A percentile compares a stretch with the other conserved stretches of the same genome.
Evolutionary conservation across 805 yeast species (phyloP).

Genomic region (Candida manassasensis): DNA sequence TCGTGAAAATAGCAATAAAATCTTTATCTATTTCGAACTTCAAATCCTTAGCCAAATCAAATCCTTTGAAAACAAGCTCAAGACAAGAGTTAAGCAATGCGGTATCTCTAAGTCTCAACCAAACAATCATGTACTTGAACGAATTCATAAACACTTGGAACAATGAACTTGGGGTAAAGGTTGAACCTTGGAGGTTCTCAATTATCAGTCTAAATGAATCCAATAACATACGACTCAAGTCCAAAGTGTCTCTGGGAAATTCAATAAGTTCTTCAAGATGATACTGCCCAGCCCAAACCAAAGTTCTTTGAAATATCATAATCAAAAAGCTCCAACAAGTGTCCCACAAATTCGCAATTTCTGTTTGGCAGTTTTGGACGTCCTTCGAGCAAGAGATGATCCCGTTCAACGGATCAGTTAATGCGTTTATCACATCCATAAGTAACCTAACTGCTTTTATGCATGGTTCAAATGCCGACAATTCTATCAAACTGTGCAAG

Average conservation of each 20-base stretch:
- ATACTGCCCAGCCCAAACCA: slow-evolving; percentile 69
- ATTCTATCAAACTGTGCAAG: slow-evolving; percentile 39
- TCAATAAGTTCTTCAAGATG: slow-evolving; percentile 58
- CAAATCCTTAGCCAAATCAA: slow-evolving; percentile 59
- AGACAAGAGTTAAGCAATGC: slow-evolving; percentile 73
- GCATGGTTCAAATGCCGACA: slow-evolving; percentile 62
- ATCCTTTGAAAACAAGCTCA: slow-evolving; percentile 56
- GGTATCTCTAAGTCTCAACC: slow-evolving; percentile 80
- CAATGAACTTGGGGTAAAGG: slow-evolving; percentile 18
- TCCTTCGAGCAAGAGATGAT: slow-evolving; percentile 24
- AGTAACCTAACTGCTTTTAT: slow-evolving; percentile 70
- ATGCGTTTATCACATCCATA: slow-evolving; percentile 63
- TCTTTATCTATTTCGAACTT: slow-evolving; percentile 47
- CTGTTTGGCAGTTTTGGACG: slow-evolving; percentile 8
- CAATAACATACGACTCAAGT: slow-evolving; percentile 65
- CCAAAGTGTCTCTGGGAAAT: slow-evolving; percentile 83
- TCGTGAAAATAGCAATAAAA: slow-evolving; percentile 53
- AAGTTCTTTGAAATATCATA: slow-evolving; percentile 61
- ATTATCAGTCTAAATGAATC: slow-evolving; percentile 52
- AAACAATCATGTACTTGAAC: slow-evolving; percentile 62
- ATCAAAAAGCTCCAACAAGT: slow-evolving; percentile 68
- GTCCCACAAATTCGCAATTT: slow-evolving; percentile 52
- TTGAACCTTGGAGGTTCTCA: slow-evolving; percentile 13
- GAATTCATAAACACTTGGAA: slow-evolving; percentile 56
- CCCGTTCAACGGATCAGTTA: slow-evolving; percentile 67